Conservation (phyloP, 345 rosid genomes). For the Dovyalis caffra region DNA sequence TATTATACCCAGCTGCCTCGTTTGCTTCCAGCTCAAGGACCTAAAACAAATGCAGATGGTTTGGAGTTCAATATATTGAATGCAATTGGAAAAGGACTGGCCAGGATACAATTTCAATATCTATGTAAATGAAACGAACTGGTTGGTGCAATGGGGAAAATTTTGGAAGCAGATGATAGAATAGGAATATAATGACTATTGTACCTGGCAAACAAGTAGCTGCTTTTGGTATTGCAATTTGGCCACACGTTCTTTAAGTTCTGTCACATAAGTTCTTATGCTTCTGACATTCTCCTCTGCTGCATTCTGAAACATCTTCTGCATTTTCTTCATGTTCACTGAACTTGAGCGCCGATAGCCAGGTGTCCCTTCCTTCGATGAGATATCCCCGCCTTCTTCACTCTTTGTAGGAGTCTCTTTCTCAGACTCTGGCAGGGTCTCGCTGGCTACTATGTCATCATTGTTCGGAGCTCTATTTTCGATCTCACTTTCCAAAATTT, state of each 20-base stretch:
- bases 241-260: slow-evolving; percentile 93
- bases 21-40: slow-evolving; percentile 98
- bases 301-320: slow-evolving; percentile 96
- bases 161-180: background rate
- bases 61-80: background rate
- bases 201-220: slow-evolving; percentile 98
- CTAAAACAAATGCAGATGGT: slow-evolving; percentile 29
- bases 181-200: background rate
- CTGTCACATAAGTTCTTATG: slow-evolving; percentile 88
- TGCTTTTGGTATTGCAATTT: slow-evolving; percentile 99
- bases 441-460: slow-evolving; percentile 43
- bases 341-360: slow-evolving; percentile 77
- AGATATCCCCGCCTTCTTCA: slow-evolving; percentile 79
- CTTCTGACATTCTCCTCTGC: slow-evolving; percentile 99
- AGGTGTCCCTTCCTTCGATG: slow-evolving; percentile 78
- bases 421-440: slow-evolving; percentile 45
- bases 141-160: background rate
- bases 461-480: slow-evolving; percentile 86
- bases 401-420: slow-evolving; percentile 73
- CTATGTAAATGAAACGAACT: background rate
- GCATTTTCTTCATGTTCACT: slow-evolving; percentile 98
- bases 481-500: slow-evolving; percentile 64
- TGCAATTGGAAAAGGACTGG: background rate
- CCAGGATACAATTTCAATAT: background rate
- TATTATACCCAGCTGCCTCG: slow-evolving; percentile 78